Conservation (phyloP, 306 rosid species). For the Datisca glomerata region DNA sequence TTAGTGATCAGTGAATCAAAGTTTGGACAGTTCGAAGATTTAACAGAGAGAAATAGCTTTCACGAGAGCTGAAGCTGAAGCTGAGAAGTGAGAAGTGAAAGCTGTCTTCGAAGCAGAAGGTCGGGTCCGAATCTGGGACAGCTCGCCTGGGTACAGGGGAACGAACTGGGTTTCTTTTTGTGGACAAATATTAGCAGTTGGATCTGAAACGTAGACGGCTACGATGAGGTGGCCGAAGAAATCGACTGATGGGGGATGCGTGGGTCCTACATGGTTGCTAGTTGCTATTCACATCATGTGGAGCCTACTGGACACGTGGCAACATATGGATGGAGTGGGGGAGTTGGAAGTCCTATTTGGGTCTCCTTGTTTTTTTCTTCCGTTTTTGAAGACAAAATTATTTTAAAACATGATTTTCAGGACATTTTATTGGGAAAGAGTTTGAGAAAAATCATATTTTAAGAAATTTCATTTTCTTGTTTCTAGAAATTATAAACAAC, state of each 20-base stretch:
- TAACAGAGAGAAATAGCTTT: constrained; percentile 4
- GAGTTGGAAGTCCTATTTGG: no score
- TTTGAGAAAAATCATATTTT: no score
- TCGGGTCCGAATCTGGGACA: constrained; percentile 5
- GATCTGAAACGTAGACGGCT: not conserved
- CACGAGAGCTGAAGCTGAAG: constrained; percentile 8
- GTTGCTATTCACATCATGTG: no score
- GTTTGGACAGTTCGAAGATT: constrained; percentile 9
- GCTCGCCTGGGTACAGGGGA: not conserved
- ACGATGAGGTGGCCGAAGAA: not conserved
- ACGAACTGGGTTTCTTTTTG: not conserved
- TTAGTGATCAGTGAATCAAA: constrained; percentile 11
- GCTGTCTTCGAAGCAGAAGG: constrained; percentile 7
- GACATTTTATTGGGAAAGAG: no score
- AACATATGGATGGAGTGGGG: no score
- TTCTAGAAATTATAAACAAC: no score
- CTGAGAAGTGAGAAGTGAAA: constrained; percentile 18
- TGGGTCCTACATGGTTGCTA: not conserved
- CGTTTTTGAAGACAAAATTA: no score
- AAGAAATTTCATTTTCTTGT: no score
- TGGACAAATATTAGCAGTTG: not conserved
- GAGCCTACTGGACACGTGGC: no score
- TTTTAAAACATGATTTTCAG: no score
- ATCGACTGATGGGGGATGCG: not conserved
- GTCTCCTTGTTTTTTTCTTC: no score